Percentiles rank a stretch among this genome's conserved stretches.
These are phyloP conservation scores for Phytopythium mirpurense DNA, from an alignment of 352 stramenopile species.

Conservation along the genomic window DNA sequence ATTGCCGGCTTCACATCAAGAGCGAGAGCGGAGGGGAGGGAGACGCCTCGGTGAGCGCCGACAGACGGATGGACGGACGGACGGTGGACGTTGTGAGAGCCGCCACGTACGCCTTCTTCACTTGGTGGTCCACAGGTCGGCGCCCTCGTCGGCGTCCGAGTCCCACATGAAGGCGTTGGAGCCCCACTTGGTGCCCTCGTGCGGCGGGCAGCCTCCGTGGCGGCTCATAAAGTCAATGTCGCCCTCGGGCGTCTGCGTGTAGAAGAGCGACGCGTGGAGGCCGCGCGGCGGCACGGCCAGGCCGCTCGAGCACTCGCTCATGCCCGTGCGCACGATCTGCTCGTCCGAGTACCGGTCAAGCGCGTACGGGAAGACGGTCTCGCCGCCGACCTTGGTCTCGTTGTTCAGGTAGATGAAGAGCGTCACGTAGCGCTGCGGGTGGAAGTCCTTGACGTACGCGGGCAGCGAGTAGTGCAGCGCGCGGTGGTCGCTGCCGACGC, in stretches of 20 bases:
- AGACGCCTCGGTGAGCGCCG: too few species aligned
- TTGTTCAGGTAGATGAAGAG: constrained; percentile 97
- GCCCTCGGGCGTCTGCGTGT: constrained; percentile 75
- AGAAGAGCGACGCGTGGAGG: constrained; percentile 80
- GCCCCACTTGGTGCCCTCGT: constrained; percentile 83
- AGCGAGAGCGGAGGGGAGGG: too few species aligned
- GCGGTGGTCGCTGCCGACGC: too few species aligned
- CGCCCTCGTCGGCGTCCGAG: constrained; percentile 73
- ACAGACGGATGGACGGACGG: too few species aligned
- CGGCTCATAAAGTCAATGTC: constrained; percentile 71
- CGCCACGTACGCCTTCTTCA: constrained; percentile 10
- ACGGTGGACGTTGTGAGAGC: neutral
- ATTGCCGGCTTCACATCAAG: neutral
- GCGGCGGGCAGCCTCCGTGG: constrained; percentile 79
- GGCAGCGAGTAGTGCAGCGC: constrained; percentile 56
- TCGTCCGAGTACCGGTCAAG: constrained; percentile 67
- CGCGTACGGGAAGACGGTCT: constrained; percentile 97
- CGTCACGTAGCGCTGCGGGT: constrained; percentile 94
- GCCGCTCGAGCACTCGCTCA: constrained; percentile 75
- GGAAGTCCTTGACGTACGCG: constrained; percentile 64
- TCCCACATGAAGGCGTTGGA: constrained; percentile 88
- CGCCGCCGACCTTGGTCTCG: constrained; percentile 91
- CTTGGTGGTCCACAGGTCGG: constrained; percentile 77
- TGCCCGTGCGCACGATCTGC: constrained; percentile 62
- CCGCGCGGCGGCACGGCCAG: constrained; percentile 65